Evolutionary conservation across 108 stramenopile genomes (phyloP), one percentile per base, ranked within the genome.

Genomic region (Bacterosira constricta): DNA sequence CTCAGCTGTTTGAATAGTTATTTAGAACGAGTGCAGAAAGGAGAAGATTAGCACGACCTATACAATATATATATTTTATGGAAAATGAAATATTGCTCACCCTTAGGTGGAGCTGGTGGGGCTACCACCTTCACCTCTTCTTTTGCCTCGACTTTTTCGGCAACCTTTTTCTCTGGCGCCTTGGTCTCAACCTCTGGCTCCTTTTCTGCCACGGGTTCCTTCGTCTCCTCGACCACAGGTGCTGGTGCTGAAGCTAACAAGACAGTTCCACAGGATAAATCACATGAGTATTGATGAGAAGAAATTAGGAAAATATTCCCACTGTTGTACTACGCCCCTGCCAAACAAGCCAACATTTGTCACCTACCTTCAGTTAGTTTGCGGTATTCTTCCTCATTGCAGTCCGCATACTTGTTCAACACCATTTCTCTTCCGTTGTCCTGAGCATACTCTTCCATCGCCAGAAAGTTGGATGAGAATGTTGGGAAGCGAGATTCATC

Each of bases 381-480:
- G 18, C 77, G 64, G 55, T 84, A 82, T 63, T 88, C 87, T 20
- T 86, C 87, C 66, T 88, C 84, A 21, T 84, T 83, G 57, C 82
- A 83, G 66, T 84, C 86, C 18, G 86, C 86, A 54, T 83, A 86
- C 58, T 86, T 78, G 45, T 86, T 86, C 63, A 86, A 59, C 49
- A 73, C 79, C 83, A 81, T 86, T 66, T 86, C 84, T 63, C 88
- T 85, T 15, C 86, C 87, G 58, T 86, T 85, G 39, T 92, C 87
- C 46, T 88, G 79, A 1, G 90, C 85, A 47, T 83, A 91, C 21
- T 86, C 84, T 72, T 94, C 90, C 93, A 94, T 94, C n/a, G 84
- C 84, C 67, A 91, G 56, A 73, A 83, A 91, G 75, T 94, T 94
- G 27, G 71, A 67, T 17, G 73, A 82, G 66, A 94, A 94, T 11